These are phyloP conservation scores for Colletotrichum trifolii DNA, from an alignment of 2,329 filamentous ascomycete species.

Conservation along the genomic window DNA sequence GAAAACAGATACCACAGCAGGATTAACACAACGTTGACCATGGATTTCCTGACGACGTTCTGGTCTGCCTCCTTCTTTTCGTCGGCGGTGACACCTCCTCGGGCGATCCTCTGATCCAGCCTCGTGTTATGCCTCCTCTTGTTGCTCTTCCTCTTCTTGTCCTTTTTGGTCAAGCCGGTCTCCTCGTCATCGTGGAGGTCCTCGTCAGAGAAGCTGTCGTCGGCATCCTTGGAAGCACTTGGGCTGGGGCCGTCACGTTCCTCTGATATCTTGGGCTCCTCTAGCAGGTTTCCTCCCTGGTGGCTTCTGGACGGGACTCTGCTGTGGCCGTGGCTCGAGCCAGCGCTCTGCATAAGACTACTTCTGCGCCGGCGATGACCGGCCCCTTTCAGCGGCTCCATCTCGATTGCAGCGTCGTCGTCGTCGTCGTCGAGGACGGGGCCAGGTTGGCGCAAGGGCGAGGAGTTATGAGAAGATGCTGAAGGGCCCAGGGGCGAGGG, in stretches of 20 bases:
- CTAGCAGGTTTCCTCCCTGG: constrained; percentile 43
- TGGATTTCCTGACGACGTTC: constrained; percentile 74
- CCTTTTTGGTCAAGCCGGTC: constrained; percentile 81
- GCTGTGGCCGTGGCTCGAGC: constrained; percentile 38
- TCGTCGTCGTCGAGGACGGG: constrained; percentile 45
- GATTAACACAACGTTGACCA: constrained; percentile 85
- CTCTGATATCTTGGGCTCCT: constrained; percentile 60
- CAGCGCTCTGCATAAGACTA: constrained; percentile 59
- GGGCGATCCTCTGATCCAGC: constrained; percentile 76
- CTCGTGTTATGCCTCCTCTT: constrained; percentile 75
- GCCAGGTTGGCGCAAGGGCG: background rate
- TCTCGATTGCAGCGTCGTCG: constrained; percentile 61
- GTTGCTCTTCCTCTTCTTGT: constrained; percentile 74
- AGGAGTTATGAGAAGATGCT: constrained; percentile 8
- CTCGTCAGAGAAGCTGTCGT: constrained; percentile 74
- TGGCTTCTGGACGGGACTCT: constrained; percentile 43
- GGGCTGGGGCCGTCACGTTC: constrained; percentile 45
- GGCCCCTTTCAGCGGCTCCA: constrained; percentile 61
- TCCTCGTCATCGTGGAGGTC: constrained; percentile 89
- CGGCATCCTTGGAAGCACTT: constrained; percentile 45
- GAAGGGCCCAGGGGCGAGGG: constrained; percentile 20
- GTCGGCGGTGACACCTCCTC: constrained; percentile 70
- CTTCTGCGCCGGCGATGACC: constrained; percentile 67
- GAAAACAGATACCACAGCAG: constrained; percentile 91
- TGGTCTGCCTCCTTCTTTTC: constrained; percentile 82